Evolutionary conservation across 352 stramenopile species (phyloP).

Genomic region (Salisapilia sapeloensis): DNA sequence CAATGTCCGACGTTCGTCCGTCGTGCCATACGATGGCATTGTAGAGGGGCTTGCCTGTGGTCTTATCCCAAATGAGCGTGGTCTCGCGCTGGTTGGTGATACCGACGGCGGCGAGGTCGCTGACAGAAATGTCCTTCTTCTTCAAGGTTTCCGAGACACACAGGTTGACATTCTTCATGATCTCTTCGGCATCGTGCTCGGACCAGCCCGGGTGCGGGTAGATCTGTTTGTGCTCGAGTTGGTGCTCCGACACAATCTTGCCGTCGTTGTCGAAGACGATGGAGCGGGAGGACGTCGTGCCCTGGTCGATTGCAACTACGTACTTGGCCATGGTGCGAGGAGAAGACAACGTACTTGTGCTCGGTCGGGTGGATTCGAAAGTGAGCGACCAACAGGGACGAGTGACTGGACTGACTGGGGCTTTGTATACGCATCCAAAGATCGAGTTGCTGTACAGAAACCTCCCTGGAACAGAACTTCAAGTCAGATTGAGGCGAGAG

Average conservation of each 20-base stretch:
- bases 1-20: constrained; percentile 86
- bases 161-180: constrained; percentile 77
- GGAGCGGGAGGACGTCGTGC: constrained; percentile 93
- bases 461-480: too few species aligned
- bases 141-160: constrained; percentile 66
- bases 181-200: constrained; percentile 95
- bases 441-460: too few species aligned
- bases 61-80: constrained; percentile 92
- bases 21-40: constrained; percentile 99
- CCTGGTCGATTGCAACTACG: constrained; percentile 91
- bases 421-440: too few species aligned
- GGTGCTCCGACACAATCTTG: constrained; percentile 78
- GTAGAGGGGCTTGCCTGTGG: constrained; percentile 92
- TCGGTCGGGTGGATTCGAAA: neutral
- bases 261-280: constrained; percentile 88
- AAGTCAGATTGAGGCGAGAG: too few species aligned
- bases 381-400: too few species aligned
- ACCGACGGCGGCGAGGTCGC: constrained; percentile 83
- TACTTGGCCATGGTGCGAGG: too few species aligned
- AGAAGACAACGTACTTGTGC: neutral
- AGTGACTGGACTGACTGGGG: too few species aligned
- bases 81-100: constrained; percentile 99
- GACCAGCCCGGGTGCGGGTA: constrained; percentile 92
- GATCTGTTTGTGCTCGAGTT: constrained; percentile 95
- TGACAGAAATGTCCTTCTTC: constrained; percentile 35